Evolutionary conservation across 2,329 filamentous ascomycete species (phyloP), one percentile per base, ranked within the genome.

Genomic region (Penicillium concentricum): DNA sequence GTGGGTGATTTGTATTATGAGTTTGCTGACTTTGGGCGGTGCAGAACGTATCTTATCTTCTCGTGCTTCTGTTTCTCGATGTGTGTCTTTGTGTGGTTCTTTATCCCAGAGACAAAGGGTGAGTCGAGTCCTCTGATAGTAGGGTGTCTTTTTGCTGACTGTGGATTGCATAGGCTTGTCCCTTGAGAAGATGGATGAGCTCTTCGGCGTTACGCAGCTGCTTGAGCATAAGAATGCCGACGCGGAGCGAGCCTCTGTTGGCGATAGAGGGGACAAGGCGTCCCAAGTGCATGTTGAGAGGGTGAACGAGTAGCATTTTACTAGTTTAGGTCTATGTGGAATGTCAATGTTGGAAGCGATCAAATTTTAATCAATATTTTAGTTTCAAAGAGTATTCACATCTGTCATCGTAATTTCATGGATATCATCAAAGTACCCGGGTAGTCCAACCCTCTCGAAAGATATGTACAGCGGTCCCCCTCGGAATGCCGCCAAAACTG

Each of bases 61-160:
- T 82, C 85, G 10, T 81, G 73, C 52, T 89, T 89, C 72, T 87
- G 85, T 70, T 80, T 86, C 64, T 68, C 79, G 63, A 88, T 89
- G 83, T 83, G 83, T 59, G 60, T 87, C 51, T 88, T 87, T 67
- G 84, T 86, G 15, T 88, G 81, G 78, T 85, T 87, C 76, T 81
- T 86, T 60, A 81, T 89, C n/a, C 87, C 87, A 0, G 87, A 90
- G 74, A 90, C 87, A 12, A 90, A 90, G 77, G 87, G 87, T 79
- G 62, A 67, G 74, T 51, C 35, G 28, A 4, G 4, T 35, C 5
- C 43, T 22, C 16, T 37, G 20, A 39, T 38, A 50, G 15, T n/a
- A n/a, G 16, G 42, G 13, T 18, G 32, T 12, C 12, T 41, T 7
- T 26, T 54, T 32, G 37, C 39, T 57, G 10, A 53, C 41, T 9